Evolutionary conservation across 805 yeast genomes (phyloP).

Genomic region (Candida glaebosa): DNA sequence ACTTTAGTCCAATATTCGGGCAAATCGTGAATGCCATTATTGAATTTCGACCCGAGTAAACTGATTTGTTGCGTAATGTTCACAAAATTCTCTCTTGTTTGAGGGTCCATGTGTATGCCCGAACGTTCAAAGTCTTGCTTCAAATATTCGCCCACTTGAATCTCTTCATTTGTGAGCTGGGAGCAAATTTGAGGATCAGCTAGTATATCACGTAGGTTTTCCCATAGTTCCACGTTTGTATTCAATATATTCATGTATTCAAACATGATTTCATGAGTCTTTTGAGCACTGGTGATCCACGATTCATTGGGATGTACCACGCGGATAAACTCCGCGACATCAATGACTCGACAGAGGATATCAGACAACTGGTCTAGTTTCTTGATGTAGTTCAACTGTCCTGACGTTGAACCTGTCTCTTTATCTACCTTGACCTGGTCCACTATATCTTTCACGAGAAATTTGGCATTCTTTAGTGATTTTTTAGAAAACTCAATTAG

Average conservation of each 20-base stretch:
- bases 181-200: constrained; percentile 26
- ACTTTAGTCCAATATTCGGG: constrained; percentile 37
- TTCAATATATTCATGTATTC: constrained; percentile 92
- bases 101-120: constrained; percentile 76
- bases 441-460: constrained; percentile 55
- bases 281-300: constrained; percentile 79
- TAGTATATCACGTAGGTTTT: constrained; percentile 55
- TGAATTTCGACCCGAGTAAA: constrained; percentile 73
- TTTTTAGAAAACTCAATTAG: constrained; percentile 60
- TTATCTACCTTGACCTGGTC: constrained; percentile 32
- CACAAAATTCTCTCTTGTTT: constrained; percentile 67
- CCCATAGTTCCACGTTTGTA: constrained; percentile 72
- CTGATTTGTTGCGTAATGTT: constrained; percentile 78
- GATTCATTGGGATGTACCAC: constrained; percentile 76
- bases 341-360: constrained; percentile 86
- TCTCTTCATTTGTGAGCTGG: constrained; percentile 66
- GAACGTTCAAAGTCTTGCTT: constrained; percentile 85
- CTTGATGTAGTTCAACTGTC: constrained; percentile 47
- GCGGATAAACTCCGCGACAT: constrained; percentile 87
- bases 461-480: constrained; percentile 64
- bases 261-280: constrained; percentile 82
- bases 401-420: constrained; percentile 22
- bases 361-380: constrained; percentile 84
- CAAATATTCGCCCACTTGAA: constrained; percentile 75
- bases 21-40: constrained; percentile 41